A percentile compares a stretch with the other conserved stretches of the same genome.
Conservation (phyloP, 768 basidiomycete species). For the Suillus paluster region DNA sequence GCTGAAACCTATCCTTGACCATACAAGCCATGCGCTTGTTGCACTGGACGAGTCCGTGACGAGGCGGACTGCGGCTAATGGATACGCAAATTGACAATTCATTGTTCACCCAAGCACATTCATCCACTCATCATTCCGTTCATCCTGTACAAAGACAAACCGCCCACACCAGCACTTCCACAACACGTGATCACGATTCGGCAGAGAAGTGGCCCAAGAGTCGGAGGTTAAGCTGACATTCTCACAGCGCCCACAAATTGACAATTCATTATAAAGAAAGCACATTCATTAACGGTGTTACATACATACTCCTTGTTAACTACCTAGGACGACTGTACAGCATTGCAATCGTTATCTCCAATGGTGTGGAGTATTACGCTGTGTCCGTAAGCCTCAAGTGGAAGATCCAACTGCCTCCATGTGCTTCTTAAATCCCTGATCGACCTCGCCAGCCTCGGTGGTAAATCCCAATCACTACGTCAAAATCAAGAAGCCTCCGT, state of each 20-base stretch:
- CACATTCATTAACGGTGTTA: neutral
- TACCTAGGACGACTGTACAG: neutral
- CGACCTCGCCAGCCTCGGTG: conserved; percentile 6
- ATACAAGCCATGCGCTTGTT: neutral
- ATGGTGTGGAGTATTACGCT: neutral
- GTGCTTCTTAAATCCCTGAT: conserved; percentile 13
- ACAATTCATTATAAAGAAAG: neutral
- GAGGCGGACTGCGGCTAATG: neutral
- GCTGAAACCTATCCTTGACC: conserved; percentile 1
- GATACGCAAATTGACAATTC: too few relatives aligned
- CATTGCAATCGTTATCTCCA: neutral
- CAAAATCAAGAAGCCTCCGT: neutral
- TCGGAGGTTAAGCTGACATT: neutral
- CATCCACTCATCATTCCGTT: neutral
- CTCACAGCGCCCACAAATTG: neutral
- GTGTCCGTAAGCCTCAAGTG: conserved; percentile 2
- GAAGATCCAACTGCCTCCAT: neutral
- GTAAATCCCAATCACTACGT: conserved; percentile 12
- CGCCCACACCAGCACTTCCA: neutral
- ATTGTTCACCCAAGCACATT: too few relatives aligned
- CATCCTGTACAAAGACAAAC: neutral
- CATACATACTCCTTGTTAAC: neutral
- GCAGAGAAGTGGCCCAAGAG: neutral
- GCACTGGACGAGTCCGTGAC: neutral
- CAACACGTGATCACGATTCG: neutral